phyloP scores from a whole-genome alignment of 164 flowering plant species.

The Dillenia suffruticosa region DNA sequence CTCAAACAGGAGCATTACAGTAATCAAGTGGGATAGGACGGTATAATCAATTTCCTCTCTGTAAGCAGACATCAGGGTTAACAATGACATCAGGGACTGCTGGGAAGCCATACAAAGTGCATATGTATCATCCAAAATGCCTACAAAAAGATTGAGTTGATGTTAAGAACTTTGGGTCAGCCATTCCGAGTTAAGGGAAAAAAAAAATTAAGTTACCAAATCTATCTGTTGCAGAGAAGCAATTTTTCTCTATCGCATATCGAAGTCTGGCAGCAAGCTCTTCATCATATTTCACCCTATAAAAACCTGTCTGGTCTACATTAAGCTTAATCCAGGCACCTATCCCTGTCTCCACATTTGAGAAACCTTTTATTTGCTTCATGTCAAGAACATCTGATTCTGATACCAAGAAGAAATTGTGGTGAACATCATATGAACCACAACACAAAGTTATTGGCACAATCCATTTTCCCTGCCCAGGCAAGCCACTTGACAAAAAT shows the following conservation, averaged over 20 bases:
- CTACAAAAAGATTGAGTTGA: constrained; percentile 32
- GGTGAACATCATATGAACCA: constrained; percentile 65
- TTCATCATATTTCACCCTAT: constrained; percentile 94
- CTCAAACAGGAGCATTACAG: constrained; percentile 37
- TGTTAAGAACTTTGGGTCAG: background rate
- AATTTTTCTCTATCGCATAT: constrained; percentile 62
- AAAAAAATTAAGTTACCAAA: constrained; percentile 50
- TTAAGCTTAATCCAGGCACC: constrained; percentile 76
- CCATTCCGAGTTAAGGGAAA: background rate
- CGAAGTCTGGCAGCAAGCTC: constrained; percentile 65
- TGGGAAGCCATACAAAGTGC: constrained; percentile 83
- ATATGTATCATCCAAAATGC: constrained; percentile 85
- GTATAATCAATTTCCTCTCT: constrained; percentile 82
- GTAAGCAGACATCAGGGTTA: constrained; percentile 79
- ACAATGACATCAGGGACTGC: constrained; percentile 68
- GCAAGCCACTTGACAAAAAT: constrained; percentile 72
- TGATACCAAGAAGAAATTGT: constrained; percentile 52
- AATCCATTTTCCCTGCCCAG: constrained; percentile 88
- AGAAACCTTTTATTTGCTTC: constrained; percentile 31
- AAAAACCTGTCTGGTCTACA: constrained; percentile 89
- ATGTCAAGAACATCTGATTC: constrained; percentile 42
- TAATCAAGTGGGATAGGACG: constrained; percentile 73
- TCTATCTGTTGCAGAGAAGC: constrained; percentile 75
- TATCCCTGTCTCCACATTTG: constrained; percentile 6
- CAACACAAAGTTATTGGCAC: constrained; percentile 83